Conservation (phyloP, 768 basidiomycete genomes). For the Pulveroboletus frians region DNA sequence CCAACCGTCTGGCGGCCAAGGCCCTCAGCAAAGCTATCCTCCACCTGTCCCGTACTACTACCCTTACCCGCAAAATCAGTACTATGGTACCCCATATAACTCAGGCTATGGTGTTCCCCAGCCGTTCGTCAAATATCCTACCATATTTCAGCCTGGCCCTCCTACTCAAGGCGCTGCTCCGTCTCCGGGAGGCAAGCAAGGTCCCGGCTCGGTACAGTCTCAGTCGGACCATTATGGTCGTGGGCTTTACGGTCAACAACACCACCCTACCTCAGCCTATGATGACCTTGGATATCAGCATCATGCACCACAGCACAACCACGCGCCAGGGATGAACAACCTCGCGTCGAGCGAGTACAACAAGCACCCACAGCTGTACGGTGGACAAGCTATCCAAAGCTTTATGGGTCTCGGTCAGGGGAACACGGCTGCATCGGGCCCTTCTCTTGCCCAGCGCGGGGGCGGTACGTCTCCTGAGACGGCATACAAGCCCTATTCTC, state of each 20-base stretch:
- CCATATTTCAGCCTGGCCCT: conserved; percentile 69
- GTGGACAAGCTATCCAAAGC: conserved; percentile 58
- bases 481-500: conserved; percentile 69
- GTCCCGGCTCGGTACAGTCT: conserved; percentile 46
- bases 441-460: conserved; percentile 38
- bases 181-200: conserved; percentile 63
- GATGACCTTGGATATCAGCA: conserved; percentile 53
- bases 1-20: conserved; percentile 57
- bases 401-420: conserved; percentile 62
- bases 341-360: conserved; percentile 40
- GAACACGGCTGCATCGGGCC: conserved; percentile 39
- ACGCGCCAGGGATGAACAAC: conserved; percentile 40
- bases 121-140: conserved; percentile 71
- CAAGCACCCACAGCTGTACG: conserved; percentile 43
- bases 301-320: conserved; percentile 53
- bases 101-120: conserved; percentile 54
- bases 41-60: conserved; percentile 58
- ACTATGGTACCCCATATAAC: conserved; percentile 68
- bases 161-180: conserved; percentile 63
- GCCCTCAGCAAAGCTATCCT: conserved; percentile 60
- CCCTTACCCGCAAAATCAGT: conserved; percentile 73
- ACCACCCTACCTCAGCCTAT: conserved; percentile 38
- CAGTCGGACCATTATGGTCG: conserved; percentile 60
- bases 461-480: conserved; percentile 63
- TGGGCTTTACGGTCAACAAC: conserved; percentile 60